phyloP scores from a whole-genome alignment of 192 early-diverging fungal species.

The Coemansia sp. region DNA sequence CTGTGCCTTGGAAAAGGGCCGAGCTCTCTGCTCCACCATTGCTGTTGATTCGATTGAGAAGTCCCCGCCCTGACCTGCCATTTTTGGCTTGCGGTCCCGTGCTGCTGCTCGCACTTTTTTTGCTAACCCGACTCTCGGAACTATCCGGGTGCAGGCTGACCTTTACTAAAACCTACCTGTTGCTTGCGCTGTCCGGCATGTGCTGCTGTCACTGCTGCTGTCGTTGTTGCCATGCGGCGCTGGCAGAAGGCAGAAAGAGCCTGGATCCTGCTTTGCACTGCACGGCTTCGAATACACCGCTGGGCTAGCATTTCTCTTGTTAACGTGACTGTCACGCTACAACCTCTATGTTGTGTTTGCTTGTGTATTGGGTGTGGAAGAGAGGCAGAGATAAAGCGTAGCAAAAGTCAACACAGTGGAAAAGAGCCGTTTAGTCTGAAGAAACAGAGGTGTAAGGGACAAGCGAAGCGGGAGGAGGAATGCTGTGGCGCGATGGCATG shows the following conservation, averaged over 20 bases:
- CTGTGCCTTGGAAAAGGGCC: not conserved
- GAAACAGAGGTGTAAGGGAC: not conserved
- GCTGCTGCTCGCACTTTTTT: not conserved
- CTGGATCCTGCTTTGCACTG: not conserved
- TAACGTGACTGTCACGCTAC: too few species aligned
- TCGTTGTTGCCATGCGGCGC: not conserved
- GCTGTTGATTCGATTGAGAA: not conserved
- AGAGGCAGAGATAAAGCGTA: not conserved
- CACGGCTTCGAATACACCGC: not conserved
- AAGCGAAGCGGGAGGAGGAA: not conserved
- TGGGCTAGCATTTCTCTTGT: not conserved
- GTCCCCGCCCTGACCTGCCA: not conserved
- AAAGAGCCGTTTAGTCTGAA: not conserved
- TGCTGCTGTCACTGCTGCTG: not conserved
- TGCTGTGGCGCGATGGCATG: not conserved
- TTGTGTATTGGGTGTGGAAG: not conserved
- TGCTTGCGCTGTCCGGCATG: not conserved
- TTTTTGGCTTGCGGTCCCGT: not conserved
- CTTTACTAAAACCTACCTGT: not conserved
- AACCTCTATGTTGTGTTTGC: not conserved
- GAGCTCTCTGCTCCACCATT: too few species aligned
- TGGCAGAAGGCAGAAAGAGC: not conserved
- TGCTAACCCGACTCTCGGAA: not conserved
- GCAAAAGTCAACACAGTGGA: not conserved
- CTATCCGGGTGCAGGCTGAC: not conserved